Evolutionary conservation across 169 alveolate genomes (phyloP), one percentile per base, ranked within the genome.

Genomic region (Besnoitia besnoiti): DNA sequence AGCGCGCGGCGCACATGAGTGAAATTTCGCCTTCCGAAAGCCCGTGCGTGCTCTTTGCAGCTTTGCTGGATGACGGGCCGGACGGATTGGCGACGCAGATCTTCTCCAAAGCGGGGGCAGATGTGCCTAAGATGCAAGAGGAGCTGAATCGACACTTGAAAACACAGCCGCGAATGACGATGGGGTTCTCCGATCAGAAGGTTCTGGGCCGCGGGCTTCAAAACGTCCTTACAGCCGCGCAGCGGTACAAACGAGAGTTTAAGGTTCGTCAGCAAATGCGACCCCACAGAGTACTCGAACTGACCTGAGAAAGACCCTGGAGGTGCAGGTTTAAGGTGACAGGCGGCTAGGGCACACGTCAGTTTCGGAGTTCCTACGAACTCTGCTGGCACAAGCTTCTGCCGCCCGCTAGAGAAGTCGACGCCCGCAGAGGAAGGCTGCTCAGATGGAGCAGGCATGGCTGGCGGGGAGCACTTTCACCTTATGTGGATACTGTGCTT

Each of bases 131-230:
- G 82, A 87, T 96, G 94, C 55, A 95, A n/a, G 96, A 96, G 73
- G 97, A 96, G 85, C 93, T 97, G 51, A 97, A 96, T 76, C 85
- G 77, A 0, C 98, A 96, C 90, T 95, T 97, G 88, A 79, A 95
- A 85, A 95, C 91, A 49, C 98, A 94, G 93, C 97, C 97, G 8
- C 91, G 96, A 35, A 97, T 97, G 98, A 94, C 97, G 0, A 95
- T 97, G 77, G 98, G 98, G 7, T 96, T 96, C 35, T 98, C 98
- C 49, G 98, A 97, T 88, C 98, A 96, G 89, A 97, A 97, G 91
- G 97, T 97, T 7, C 93, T 97, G 37, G 98, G 98, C 0, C 67
- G 98, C 35, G 97, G 96, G 0, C 94, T 97, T 47, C 98, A 96
- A 93, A 94, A 95, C 55, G 98, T 96, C 40, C 90, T 96, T 35